phyloP scores from a whole-genome alignment of 2,329 filamentous ascomycete species.

The Fusarium musae region DNA sequence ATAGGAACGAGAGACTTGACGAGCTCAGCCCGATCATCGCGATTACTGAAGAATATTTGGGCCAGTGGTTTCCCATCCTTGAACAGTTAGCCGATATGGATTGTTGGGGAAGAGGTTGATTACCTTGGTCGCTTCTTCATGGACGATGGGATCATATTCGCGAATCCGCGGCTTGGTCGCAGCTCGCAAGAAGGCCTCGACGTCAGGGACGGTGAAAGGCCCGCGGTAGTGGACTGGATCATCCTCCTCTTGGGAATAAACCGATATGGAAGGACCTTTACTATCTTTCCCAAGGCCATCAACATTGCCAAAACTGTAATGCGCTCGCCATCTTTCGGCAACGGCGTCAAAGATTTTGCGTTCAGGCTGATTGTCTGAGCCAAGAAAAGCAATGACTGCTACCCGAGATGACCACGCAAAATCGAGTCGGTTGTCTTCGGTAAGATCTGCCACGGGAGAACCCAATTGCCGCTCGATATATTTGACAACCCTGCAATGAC shows the following conservation, averaged over 20 bases:
- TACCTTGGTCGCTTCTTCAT: not conserved
- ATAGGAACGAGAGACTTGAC: not conserved
- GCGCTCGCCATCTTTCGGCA: not conserved
- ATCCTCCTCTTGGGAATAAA: not conserved
- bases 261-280: not conserved
- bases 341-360: not conserved
- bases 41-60: not conserved
- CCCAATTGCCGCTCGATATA: constrained; percentile 3
- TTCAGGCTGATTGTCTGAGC: rapidly evolving
- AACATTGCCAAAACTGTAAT: not conserved
- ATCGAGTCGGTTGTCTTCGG: not conserved
- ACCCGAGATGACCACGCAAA: not conserved
- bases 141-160: not conserved
- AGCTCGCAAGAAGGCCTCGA: not conserved
- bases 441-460: not conserved
- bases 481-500: not conserved
- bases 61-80: not conserved
- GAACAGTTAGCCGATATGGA: rapidly evolving
- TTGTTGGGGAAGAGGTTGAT: rapidly evolving
- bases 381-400: not conserved
- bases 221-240: not conserved
- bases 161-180: not conserved
- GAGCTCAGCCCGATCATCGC: not conserved
- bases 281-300: not conserved
- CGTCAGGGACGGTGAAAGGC: not conserved